Base-by-base conservation (phyloP, 2,329 filamentous ascomycete genomes). In the Emericellopsis cladophorae region DNA sequence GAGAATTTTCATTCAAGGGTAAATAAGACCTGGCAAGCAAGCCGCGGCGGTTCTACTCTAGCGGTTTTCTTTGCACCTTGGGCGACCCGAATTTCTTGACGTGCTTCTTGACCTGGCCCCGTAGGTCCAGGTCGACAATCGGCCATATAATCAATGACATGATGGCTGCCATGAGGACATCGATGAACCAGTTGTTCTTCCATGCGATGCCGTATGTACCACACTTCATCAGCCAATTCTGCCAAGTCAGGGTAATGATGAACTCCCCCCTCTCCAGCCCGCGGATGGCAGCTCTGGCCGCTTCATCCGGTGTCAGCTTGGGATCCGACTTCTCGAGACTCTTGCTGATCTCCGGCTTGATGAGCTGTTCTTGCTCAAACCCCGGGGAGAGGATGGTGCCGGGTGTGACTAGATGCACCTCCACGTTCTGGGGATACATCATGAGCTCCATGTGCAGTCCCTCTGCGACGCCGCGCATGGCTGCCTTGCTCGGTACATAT, bases 401-500 rank as follows among this genome's bases (percentile, higher is more conserved):
- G 0, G 92, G 92, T 51, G 80, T 84, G 11, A 96, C 76, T 34
- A 86, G 74, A 53, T 94, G 86, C 16, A 95, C 70, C 50, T 83
- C 77, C 41, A 96, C 80, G 35, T 81, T 75, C 40, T 81, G 81
- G 36, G 89, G 88, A 66, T 96, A 98, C 40, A 95, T 67, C 51
- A 87, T 69, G 35, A 93, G 66, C 62, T 98, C 92, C 54, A 90
- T 85, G 18, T 77, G 78, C 39, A 98, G 68, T 0, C 80, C 81
- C 56, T 98, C 92, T 41, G 84, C 83, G 12, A 98, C 70, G 14
- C 79, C 81, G 43, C 87, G 79, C 49, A 98, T 69, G 2, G 92
- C 92, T 41, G 81, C 80, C 64, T 98, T 98, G 42, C 82, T 72
- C 4, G 90, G 86, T 1, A 79, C 74, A 60, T 98, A 98, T 0